Base-by-base conservation (phyloP, 371 early-diverging fungal species). In the Rhizopus stolonifer region DNA sequence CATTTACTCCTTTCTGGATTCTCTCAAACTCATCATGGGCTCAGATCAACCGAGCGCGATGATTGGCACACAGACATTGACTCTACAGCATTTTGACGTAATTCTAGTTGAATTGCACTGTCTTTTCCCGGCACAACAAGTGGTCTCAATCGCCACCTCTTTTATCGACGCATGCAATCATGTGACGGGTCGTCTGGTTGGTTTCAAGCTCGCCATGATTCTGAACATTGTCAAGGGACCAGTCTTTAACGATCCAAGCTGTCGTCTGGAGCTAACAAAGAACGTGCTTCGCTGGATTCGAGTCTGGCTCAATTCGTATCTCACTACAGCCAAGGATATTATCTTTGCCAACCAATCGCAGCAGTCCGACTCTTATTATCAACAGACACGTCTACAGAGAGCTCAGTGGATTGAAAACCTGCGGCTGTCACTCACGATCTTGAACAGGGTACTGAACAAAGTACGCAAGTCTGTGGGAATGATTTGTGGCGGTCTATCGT, bases 21-120 rank as follows among this genome's bases (percentile, higher is more conserved):
- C 61, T n/a, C 74, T 83, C 38, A 77, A 72, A 22, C 49, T 52
- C 14, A 66, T 85, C 51, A 82, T 87, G 87, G 54, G 60, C 15
- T 61, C 76, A 1, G 73, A 73, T 4, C 70, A 76, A 6, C 82
- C 83, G 0, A 83, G 67, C 22, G 65, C 72, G 13, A 69, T 84
- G 63, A 85, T 84, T 44, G 86, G 80, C 14, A 79, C 84, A 10
- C 90, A 88, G 34, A 82, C 82, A 13, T 56, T 89, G n/a, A 73
- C 81, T 11, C 61, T 88, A 11, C 86, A 86, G 46, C 72, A 87
- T 51, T 86, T 86, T 68, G 70, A 80, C 6, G 74, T 76, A 29
- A 67, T 86, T 9, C 25, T 88, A 14, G 69, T 74, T 2, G 84
- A 85, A 22, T 47, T 85, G 31, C 65, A 71, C 3, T 61, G 65